Evolutionary conservation across 441 rosid species (phyloP).

Genomic region (Pelargonium citronellum): DNA sequence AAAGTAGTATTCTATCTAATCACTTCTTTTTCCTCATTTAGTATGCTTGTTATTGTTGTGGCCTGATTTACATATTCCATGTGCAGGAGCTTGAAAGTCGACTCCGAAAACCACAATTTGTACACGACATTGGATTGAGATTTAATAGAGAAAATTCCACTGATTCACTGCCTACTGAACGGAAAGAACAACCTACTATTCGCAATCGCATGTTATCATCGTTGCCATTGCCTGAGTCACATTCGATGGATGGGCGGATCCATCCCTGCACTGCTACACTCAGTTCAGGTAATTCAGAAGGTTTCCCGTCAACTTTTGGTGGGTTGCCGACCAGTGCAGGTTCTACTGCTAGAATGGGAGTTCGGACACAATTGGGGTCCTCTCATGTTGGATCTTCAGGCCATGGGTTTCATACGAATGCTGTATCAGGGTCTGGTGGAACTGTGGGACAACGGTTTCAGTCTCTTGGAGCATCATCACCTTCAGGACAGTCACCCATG

Average conservation of each 20-base stretch:
- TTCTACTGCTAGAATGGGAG: conserved; percentile 43
- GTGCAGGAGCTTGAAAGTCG: conserved; percentile 57
- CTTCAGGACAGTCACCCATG: conserved; percentile 40
- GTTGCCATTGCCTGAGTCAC: conserved; percentile 34
- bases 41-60: not conserved
- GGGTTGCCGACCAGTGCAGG: conserved; percentile 33
- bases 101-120: conserved; percentile 36
- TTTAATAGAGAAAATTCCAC: conserved; percentile 42
- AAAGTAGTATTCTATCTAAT: not conserved
- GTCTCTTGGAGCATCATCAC: conserved; percentile 33
- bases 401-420: conserved; percentile 32
- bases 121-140: conserved; percentile 37
- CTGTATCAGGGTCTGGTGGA: conserved; percentile 39
- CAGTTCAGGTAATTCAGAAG: conserved; percentile 42
- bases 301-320: conserved; percentile 39
- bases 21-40: not conserved
- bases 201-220: conserved; percentile 39
- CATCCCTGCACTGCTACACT: conserved; percentile 24
- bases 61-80: conserved; percentile 16
- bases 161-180: conserved; percentile 47
- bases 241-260: conserved; percentile 29
- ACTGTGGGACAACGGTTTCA: conserved; percentile 35
- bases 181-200: conserved; percentile 40
- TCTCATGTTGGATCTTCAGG: conserved; percentile 36
- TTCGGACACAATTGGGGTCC: conserved; percentile 36